phyloP scores from a whole-genome alignment of 1,284 basidiomycete species.

The Omphalotus olearius region DNA sequence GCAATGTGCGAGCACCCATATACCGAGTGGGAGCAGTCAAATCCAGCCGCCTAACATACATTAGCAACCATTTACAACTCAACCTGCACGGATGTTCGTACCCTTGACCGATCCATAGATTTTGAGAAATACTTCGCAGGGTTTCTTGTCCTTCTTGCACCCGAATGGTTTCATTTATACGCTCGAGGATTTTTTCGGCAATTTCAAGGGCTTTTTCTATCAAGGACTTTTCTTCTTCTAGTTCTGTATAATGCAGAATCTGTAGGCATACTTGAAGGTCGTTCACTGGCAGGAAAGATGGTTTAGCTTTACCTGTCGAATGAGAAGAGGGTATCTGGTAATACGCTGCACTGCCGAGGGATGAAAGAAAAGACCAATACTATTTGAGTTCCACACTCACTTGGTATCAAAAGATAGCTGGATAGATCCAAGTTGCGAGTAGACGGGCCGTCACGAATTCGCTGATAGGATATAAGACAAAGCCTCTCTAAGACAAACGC shows the following conservation, averaged over 20 bases:
- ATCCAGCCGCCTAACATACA: constrained; percentile 66
- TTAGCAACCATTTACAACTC: not conserved
- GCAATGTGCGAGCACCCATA: constrained; percentile 70
- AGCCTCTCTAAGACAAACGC: not conserved
- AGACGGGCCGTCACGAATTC: constrained; percentile 67
- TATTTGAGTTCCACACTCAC: constrained; percentile 40
- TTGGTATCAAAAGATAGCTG: constrained; percentile 87
- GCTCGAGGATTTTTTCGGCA: constrained; percentile 70
- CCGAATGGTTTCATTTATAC: constrained; percentile 89
- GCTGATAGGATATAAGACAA: constrained; percentile 32
- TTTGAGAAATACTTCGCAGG: constrained; percentile 67
- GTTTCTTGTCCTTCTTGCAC: constrained; percentile 79
- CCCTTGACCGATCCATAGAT: constrained; percentile 87
- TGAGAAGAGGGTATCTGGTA: constrained; percentile 86
- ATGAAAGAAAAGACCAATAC: not conserved
- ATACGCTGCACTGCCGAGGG: constrained; percentile 81
- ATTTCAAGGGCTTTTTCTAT: constrained; percentile 57
- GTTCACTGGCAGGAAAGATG: not conserved
- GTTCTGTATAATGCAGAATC: constrained; percentile 79
- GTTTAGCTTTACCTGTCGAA: constrained; percentile 57
- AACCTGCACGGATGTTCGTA: constrained; percentile 29
- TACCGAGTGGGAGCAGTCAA: constrained; percentile 84
- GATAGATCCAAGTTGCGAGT: constrained; percentile 86
- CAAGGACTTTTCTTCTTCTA: constrained; percentile 48
- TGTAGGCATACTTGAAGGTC: constrained; percentile 24